Base-by-base conservation (phyloP, 805 yeast genomes). In the Brettanomyces anomalus region DNA sequence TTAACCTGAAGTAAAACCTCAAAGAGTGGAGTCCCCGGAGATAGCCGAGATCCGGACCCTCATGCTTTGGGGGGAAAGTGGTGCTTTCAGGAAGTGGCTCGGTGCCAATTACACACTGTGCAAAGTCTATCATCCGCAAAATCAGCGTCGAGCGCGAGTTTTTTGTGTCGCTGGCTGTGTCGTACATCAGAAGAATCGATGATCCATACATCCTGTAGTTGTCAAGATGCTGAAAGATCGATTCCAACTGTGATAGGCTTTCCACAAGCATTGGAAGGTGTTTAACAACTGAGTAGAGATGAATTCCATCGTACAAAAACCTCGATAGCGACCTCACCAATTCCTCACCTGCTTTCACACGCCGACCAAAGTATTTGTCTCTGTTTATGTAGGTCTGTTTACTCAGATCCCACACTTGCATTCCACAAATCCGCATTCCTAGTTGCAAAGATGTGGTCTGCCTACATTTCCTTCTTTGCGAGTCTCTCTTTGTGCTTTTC, bases 341-440 rank as follows among this genome's bases (percentile, higher is more conserved):
- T 54, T 85, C 85, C 54, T 69, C 65, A 0, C 96, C 95, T 11
- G 73, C 75, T 45, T 65, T 70, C 3, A 93, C 71, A 31, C 74
- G 64, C 49, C 99, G 74, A 2, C 99, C 99, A 62, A 81, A 90
- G 61, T 93, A 93, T 66, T 93, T 93, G 64, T 93, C 97, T 45
- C 81, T 73, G 50, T 81, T 78, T 46, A 84, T 72, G 47, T 76
- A 85, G 37, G 65, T 64, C 4, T 65, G 56, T 0, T 57, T 50
- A 4, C 48, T 48, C 6, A 64, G 53, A 53, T 83, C 77, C 81
- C 88, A 83, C 31, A 84, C 83, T 58, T 93, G 96, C 77, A 93
- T 75, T 2, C 99, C 99, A 65, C 99, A 93, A 13, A 93, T 77
- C 43, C 99, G 70, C 1, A 88, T 95, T 7, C 99, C 99, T 30